A percentile compares a stretch with the other conserved stretches of the same genome.
Conservation (phyloP, 2,329 filamentous ascomycete species). For the Colletotrichum sp. region DNA sequence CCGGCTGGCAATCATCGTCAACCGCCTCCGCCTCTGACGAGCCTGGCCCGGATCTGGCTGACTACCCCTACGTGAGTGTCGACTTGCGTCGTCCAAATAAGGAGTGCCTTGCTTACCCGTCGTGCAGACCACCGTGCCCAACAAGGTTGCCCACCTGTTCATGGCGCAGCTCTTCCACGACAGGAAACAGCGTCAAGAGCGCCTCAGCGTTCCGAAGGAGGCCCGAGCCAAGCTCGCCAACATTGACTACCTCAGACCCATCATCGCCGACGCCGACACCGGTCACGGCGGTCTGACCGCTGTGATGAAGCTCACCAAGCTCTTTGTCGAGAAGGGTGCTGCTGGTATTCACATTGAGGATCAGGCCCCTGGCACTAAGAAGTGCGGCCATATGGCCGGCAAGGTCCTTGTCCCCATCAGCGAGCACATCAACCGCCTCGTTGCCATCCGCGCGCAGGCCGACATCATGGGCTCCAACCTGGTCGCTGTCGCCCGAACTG, state of each 20-base stretch:
- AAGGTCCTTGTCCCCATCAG: conserved; percentile 96
- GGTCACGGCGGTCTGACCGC: conserved; percentile 97
- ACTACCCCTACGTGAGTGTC: conserved; percentile 84
- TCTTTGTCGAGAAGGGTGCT: conserved; percentile 95
- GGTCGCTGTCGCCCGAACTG: conserved; percentile 89
- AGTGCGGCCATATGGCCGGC: conserved; percentile 99
- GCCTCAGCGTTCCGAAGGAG: conserved; percentile 75
- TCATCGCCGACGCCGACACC: conserved; percentile 96
- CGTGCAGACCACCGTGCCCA: conserved; percentile 87
- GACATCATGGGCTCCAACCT: conserved; percentile 98
- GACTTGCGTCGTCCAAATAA: background rate
- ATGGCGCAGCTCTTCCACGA: conserved; percentile 99
- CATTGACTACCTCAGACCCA: conserved; percentile 92
- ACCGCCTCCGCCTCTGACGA: conserved; percentile 95
- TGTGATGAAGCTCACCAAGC: conserved; percentile 98
- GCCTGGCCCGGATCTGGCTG: conserved; percentile 95
- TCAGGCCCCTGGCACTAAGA: conserved; percentile 97
- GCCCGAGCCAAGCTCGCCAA: conserved; percentile 78
- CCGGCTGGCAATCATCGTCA: conserved; percentile 97
- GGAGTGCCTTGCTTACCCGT: background rate
- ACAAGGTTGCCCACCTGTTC: conserved; percentile 97
- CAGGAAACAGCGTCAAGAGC: conserved; percentile 97
- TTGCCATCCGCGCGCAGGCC: conserved; percentile 95
- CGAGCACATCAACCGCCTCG: conserved; percentile 97
- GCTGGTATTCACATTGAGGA: conserved; percentile 99